phyloP scores from a whole-genome alignment of 2,329 filamentous ascomycete genomes.

The Nigrospora osmanthi region DNA sequence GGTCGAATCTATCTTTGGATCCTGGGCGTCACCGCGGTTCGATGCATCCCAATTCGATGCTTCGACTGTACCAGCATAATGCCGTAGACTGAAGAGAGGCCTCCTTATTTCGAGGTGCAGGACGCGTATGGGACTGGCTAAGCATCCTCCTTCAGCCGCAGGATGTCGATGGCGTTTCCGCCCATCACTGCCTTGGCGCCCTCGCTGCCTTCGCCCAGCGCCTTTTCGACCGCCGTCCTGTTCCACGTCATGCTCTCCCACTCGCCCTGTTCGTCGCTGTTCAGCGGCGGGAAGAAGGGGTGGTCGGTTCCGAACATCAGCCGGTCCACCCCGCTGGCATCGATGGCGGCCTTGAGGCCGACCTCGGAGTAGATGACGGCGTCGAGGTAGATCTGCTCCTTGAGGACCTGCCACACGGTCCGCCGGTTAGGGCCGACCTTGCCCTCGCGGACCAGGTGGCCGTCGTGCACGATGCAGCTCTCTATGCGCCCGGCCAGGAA shows the following conservation, averaged over 20 bases:
- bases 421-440: constrained; percentile 39
- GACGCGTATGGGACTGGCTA: background rate
- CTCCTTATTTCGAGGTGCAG: background rate
- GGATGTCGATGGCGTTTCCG: constrained; percentile 19
- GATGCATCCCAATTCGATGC: too few relatives aligned
- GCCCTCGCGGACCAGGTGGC: constrained; percentile 59
- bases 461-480: constrained; percentile 79
- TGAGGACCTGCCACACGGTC: constrained; percentile 48
- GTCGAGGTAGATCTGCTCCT: constrained; percentile 77
- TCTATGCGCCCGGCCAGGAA: constrained; percentile 86
- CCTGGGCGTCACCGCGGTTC: too few relatives aligned
- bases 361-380: constrained; percentile 77
- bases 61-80: too few relatives aligned
- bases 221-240: constrained; percentile 25
- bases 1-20: too few relatives aligned
- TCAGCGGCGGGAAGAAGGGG: constrained; percentile 75
- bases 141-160: constrained; percentile 17
- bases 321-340: constrained; percentile 59
- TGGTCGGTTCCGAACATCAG: constrained; percentile 79
- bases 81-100: too few relatives aligned
- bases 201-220: constrained; percentile 17
- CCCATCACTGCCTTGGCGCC: constrained; percentile 20
- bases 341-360: constrained; percentile 62
- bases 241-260: constrained; percentile 64
- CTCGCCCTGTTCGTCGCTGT: constrained; percentile 50